phyloP scores from a whole-genome alignment of 176 grass and related monocot genomes.

The Aegilops speltoides region DNA sequence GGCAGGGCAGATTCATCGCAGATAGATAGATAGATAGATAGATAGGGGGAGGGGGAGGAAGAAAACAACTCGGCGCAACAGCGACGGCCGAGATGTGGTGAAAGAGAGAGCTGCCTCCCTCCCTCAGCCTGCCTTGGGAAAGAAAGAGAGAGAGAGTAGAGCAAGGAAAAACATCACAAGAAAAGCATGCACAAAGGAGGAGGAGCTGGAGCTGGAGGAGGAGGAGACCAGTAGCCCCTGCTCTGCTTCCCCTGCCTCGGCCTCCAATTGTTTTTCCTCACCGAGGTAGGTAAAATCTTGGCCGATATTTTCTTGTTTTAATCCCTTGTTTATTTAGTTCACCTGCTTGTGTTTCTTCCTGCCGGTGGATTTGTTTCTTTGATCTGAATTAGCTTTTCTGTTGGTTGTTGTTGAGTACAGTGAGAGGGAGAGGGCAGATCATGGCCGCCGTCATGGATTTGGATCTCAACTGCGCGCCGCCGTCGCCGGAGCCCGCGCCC shows the following conservation, averaged over 20 bases:
- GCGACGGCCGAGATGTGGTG: neutral
- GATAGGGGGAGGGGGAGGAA: neutral
- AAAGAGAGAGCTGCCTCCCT: neutral
- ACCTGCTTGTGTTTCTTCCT: neutral
- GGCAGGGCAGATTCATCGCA: neutral
- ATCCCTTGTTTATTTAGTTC: neutral
- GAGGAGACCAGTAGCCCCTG: neutral
- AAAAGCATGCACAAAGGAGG: slow-evolving; percentile 24
- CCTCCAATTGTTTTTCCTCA: neutral
- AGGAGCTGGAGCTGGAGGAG: no score
- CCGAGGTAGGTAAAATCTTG: neutral
- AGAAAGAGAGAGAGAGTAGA: neutral
- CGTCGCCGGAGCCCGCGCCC: slow-evolving; percentile 12
- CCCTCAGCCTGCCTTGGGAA: no score
- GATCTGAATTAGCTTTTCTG: slow-evolving; percentile 15
- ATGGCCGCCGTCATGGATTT: slow-evolving; percentile 46
- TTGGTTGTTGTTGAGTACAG: neutral
- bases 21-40: neutral
- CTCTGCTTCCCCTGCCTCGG: neutral
- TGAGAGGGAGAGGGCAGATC: neutral
- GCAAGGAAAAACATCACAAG: neutral
- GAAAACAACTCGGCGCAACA: neutral
- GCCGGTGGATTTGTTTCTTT: neutral
- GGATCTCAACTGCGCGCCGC: slow-evolving; percentile 44
- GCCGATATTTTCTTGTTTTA: neutral